Evolutionary conservation across 2,329 filamentous ascomycete genomes (phyloP).

Genomic region (Ceratocystis albifundus): DNA sequence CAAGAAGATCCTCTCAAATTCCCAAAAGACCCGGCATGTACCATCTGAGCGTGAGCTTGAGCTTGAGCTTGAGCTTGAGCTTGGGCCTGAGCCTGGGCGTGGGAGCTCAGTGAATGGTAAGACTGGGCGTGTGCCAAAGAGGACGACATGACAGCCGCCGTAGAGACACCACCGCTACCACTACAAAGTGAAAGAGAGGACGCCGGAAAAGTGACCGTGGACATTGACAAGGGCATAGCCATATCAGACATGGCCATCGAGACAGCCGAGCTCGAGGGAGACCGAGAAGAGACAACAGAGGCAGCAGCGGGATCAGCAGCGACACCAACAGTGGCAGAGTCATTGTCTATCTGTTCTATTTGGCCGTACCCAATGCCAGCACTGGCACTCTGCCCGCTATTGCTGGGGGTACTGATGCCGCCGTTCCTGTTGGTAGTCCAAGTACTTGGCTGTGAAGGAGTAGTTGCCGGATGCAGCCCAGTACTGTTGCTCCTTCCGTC

Average conservation of each 20-base stretch:
- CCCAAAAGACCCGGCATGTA: not conserved
- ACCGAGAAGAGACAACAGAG: not conserved
- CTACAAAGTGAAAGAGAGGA: not conserved
- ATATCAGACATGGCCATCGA: not conserved
- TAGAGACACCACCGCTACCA: not conserved
- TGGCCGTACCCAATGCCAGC: not conserved
- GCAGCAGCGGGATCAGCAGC: not conserved
- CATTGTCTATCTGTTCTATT: not conserved
- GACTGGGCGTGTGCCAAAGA: not conserved
- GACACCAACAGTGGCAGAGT: not conserved
- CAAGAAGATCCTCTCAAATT: not conserved
- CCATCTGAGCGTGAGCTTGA: not conserved
- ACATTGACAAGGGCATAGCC: not conserved
- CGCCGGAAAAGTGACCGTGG: not conserved
- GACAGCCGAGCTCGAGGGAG: not conserved
- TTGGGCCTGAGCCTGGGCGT: not conserved
- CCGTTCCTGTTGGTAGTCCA: not conserved
- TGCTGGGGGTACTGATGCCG: not conserved
- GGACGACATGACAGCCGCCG: not conserved
- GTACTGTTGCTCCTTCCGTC: conserved; percentile 5
- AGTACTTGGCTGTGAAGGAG: not conserved
- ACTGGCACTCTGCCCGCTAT: not conserved
- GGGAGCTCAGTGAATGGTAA: too few relatives aligned
- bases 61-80: not conserved
- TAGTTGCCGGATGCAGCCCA: conserved; percentile 10